Base-by-base conservation (phyloP, 495 filamentous ascomycete species). In the Glutinoglossum americanum region DNA sequence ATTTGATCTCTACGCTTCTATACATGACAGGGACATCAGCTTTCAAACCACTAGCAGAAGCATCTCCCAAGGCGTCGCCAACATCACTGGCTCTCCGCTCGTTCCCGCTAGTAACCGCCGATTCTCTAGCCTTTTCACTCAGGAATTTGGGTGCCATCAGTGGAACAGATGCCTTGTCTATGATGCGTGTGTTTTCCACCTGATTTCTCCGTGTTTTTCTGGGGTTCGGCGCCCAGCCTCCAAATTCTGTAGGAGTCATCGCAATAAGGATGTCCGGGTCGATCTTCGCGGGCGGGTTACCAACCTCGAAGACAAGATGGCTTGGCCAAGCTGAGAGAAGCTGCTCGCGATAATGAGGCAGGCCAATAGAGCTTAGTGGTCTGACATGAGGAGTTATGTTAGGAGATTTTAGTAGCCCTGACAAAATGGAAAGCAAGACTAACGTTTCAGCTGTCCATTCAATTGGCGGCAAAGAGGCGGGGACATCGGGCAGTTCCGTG, bases 1-100 rank as follows among this genome's bases (percentile, higher is more conserved):
- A 95, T 64, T 94, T 94, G 67, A 96, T 97, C 67, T 96, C 87
- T 4, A 93, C 81, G 62, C 88, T 89, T 56, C 82, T 80, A 64
- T 94, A 98, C 68, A 88, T 83, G 1, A 83, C 74, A 1, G 92
- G 82, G 25, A 90, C 85, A 55, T 94, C 87, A 64, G 70, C 76
- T 70, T 70, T 84, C 65, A 73, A 75, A 60, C 53, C 58, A 27
- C 66, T 62, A 15, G 70, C 28, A 35, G 65, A 54, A 33, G 68
- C 58, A 35, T 65, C 64, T 21, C 62, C 64, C 21, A 87, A 66
- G 8, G 78, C 72, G 57, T 85, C 78, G 25, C 77, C 71, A 15
- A 77, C 74, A 64, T 90, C 81, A 48, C 77, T 76, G 28, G 84
- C 70, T 44, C 74, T 68, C 13, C 66, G 54, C 47, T 72, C 73